Evolutionary conservation across 768 basidiomycete genomes (phyloP), one percentile per base, ranked within the genome.

Genomic region (Auriscalpium microsporum): DNA sequence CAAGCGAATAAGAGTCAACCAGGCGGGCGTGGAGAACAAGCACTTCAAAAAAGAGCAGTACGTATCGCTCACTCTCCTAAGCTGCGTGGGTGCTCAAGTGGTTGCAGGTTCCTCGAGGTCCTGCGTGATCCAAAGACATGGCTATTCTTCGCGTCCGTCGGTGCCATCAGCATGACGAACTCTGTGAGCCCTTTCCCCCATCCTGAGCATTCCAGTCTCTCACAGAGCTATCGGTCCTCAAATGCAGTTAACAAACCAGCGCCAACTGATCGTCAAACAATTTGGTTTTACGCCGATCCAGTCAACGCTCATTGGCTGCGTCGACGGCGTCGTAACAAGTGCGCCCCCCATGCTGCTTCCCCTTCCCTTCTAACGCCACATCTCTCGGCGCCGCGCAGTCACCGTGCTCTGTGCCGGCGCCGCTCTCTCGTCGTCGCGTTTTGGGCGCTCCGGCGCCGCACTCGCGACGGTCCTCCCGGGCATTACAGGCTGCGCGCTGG

Each of bases 11-110:
- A 81, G 79, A 67, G 75, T 73, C 50, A 89, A 90, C 67, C 87
- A 89, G 68, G 71, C 84, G 16, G 87, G 88, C 55, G 74, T 88
- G 19, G 89, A 90, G 69, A 90, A 88, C 69, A 91, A 90, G 66
- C 74, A 73, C 47, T 90, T 84, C 81, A 91, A 91, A 69, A 72
- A 67, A 46, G 79, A 86, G 44, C 88, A 91, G 87, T 87, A 47
- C 60, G 83, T 69, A 28, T n/a, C 17, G 16, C 16, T 33, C 16
- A 33, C 13, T 1, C 42, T 36, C 44, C n/a, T 6, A 51, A 28
- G 28, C 4, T 17, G 14, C 14, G 7, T 14, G 6, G 14, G 14
- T 14, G 14, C 42, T 19, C 16, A 14, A 44, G 16, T 44, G 16
- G 52, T 36, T 54, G 46, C 37, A 87, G 86, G 64, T 82, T 88